phyloP scores from a whole-genome alignment of 2,329 filamentous ascomycete genomes.

The Ophiostoma montium region DNA sequence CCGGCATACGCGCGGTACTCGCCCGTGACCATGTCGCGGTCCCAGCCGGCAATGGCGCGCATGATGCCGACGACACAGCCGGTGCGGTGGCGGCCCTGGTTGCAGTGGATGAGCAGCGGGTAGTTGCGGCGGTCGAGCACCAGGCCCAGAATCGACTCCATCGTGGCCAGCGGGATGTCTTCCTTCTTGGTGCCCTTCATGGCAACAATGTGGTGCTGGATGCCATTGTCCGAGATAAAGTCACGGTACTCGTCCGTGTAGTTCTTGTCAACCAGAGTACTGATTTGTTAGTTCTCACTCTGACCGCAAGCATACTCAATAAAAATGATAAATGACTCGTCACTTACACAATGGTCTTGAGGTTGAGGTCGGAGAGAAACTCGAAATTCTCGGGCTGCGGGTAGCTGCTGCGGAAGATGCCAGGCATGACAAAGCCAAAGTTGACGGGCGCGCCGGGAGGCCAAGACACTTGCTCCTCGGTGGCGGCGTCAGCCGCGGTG shows the following conservation, averaged over 20 bases:
- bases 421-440: slow-evolving; percentile 60
- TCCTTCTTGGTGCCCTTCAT: slow-evolving; percentile 84
- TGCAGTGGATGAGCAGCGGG: slow-evolving; percentile 80
- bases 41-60: slow-evolving; percentile 58
- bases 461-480: not conserved
- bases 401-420: slow-evolving; percentile 72
- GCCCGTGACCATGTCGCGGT: slow-evolving; percentile 43
- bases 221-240: slow-evolving; percentile 54
- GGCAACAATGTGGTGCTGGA: slow-evolving; percentile 59
- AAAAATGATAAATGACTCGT: not conserved
- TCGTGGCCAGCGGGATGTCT: slow-evolving; percentile 49
- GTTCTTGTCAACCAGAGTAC: slow-evolving; percentile 51
- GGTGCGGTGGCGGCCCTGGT: slow-evolving; percentile 85
- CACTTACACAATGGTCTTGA: slow-evolving; percentile 69
- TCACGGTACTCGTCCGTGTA: slow-evolving; percentile 34
- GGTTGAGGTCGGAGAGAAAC: slow-evolving; percentile 50
- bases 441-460: slow-evolving; percentile 41
- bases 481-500: not conserved
- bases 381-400: slow-evolving; percentile 56
- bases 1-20: slow-evolving; percentile 60
- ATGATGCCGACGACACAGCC: slow-evolving; percentile 77
- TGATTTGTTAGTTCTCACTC: slow-evolving; percentile 21
- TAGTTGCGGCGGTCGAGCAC: slow-evolving; percentile 61
- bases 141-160: slow-evolving; percentile 56
- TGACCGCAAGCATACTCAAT: too few species aligned